Conservation (phyloP, 1,284 basidiomycete genomes). For the Meripilus lineatus region DNA sequence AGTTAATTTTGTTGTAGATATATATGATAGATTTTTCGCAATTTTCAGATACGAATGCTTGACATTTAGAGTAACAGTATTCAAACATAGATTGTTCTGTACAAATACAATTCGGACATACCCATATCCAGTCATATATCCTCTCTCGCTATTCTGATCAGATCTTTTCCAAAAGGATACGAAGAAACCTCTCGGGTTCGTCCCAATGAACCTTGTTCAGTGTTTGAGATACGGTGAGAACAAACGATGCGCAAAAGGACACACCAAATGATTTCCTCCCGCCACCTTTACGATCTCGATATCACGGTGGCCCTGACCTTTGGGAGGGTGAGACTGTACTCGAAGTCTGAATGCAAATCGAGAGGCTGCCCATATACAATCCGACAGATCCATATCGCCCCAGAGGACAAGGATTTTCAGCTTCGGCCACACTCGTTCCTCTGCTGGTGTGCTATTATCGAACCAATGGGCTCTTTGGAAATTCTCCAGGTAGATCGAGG, state of each 20-base stretch:
- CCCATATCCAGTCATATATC: too few species aligned
- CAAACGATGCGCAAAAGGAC: neutral
- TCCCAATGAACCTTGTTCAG: conserved; percentile 9
- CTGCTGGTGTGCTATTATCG: conserved; percentile 5
- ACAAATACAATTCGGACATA: too few species aligned
- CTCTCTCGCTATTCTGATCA: too few species aligned
- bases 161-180: neutral
- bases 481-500: conserved; percentile 6
- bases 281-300: conserved; percentile 3
- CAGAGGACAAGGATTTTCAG: conserved; percentile 11
- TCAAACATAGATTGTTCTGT: too few species aligned
- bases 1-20: too few species aligned
- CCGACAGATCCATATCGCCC: conserved; percentile 11
- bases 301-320: too few species aligned
- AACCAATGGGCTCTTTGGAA: conserved; percentile 9
- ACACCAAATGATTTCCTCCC: conserved; percentile 16
- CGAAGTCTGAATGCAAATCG: too few species aligned
- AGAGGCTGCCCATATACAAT: conserved; percentile 13
- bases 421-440: conserved; percentile 4
- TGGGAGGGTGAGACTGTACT: neutral
- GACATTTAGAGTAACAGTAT: too few species aligned
- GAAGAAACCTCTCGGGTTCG: conserved; percentile 5
- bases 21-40: too few species aligned
- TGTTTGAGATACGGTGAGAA: neutral
- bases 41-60: too few species aligned